Evolutionary conservation across 768 basidiomycete species (phyloP), one percentile per base, ranked within the genome.

Genomic region (Daedaleopsis nitida): DNA sequence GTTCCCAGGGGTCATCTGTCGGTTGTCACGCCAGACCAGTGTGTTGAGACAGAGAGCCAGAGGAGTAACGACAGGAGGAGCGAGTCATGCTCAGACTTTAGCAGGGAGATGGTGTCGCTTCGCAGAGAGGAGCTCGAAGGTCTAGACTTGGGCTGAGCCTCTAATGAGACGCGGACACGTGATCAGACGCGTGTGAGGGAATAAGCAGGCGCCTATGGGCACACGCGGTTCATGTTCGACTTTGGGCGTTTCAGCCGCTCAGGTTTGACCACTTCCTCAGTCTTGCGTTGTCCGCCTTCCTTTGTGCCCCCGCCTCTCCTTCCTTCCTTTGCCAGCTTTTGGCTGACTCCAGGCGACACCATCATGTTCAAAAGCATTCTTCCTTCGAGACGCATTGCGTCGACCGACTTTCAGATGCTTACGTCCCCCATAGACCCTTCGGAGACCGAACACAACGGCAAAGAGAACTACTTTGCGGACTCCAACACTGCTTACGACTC

Each of bases 321-420:
- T 34, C 50, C 19, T 35, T 27, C 38, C n/a, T 39, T 48, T 42
- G 38, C 50, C 24, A 35, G 52, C 23, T 34, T 27, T 21, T 27
- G 42, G 32, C 27, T 7, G 27, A 32, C 27, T 3, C 7, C 7
- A 32, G 47, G 52, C 55, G 52, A 56, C 17, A 58, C 50, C 53
- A 38, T 47, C 47, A 93, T 93, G 91, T 92, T 93, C 80, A 92
- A 91, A 76, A 82, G 84, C 67, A 91, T 93, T 57, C 77, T 92
- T 38, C 87, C 88, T 1, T 81, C 86, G 11, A 86, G 87, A 74
- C 81, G 91, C 68, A 70, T 86, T 54, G 77, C 54, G 14, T 84
- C 86, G 24, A 74, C 83, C 3, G 90, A 92, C 38, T 92, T 92
- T 62, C 88, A 87, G 4, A 89, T 92, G 78, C 71, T 92, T 51